Evolutionary conservation across 192 early-diverging fungal genomes (phyloP).

Genomic region (Backusella circina): DNA sequence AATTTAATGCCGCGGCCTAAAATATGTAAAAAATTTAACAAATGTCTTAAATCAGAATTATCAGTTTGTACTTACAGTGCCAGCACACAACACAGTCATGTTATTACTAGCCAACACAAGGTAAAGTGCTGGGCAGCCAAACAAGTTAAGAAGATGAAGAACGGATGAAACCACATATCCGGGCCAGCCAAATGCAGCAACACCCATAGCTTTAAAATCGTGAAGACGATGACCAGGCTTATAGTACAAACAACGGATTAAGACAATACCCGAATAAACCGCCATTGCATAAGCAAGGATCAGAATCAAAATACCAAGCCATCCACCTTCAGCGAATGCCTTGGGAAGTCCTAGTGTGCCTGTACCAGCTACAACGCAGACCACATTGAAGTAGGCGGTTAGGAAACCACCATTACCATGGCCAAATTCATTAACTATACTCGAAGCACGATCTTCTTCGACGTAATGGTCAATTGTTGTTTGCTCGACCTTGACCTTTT

Average conservation of each 20-base stretch:
- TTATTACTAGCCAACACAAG: slow-evolving; percentile 76
- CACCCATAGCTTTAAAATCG: slow-evolving; percentile 65
- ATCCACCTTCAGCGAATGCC: slow-evolving; percentile 71
- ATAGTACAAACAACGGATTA: slow-evolving; percentile 77
- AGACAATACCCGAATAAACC: slow-evolving; percentile 67
- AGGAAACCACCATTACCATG: slow-evolving; percentile 22
- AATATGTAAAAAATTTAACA: not conserved
- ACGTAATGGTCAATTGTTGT: slow-evolving; percentile 14
- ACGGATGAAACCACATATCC: slow-evolving; percentile 62
- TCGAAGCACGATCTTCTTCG: slow-evolving; percentile 11
- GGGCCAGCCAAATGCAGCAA: slow-evolving; percentile 69
- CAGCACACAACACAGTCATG: slow-evolving; percentile 55
- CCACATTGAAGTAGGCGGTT: slow-evolving; percentile 28
- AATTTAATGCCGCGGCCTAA: slow-evolving; percentile 16
- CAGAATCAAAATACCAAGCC: slow-evolving; percentile 69
- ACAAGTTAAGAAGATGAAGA: slow-evolving; percentile 60
- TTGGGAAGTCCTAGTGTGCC: slow-evolving; percentile 87
- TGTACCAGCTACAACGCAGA: slow-evolving; percentile 65
- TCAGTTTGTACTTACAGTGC: slow-evolving; percentile 17
- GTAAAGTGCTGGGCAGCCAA: slow-evolving; percentile 69
- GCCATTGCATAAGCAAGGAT: slow-evolving; percentile 65
- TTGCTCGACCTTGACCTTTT: slow-evolving; percentile 20
- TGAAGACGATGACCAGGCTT: slow-evolving; percentile 45
- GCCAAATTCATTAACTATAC: slow-evolving; percentile 6
- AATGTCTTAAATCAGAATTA: not conserved